These are phyloP conservation scores for Botryotinia narcissicola DNA, from an alignment of 2,329 filamentous ascomycete genomes.

Conservation along the genomic window DNA sequence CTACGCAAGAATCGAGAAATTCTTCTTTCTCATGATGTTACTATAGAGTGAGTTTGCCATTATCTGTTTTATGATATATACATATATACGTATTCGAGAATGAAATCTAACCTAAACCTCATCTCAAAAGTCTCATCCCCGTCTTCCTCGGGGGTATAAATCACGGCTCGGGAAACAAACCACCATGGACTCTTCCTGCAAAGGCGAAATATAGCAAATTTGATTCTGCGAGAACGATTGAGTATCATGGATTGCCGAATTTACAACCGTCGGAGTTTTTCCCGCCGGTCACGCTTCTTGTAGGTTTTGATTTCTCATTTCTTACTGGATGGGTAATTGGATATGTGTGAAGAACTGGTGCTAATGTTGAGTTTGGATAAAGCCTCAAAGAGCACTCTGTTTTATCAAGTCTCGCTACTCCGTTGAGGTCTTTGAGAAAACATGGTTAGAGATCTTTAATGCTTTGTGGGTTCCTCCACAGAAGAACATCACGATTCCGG, in stretches of 20 bases:
- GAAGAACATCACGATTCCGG: constrained; percentile 57
- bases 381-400: constrained; percentile 64
- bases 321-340: background rate
- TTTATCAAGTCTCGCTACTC: constrained; percentile 62
- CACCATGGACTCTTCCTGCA: constrained; percentile 68
- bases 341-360: background rate
- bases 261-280: constrained; percentile 49
- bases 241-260: constrained; percentile 48
- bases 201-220: constrained; percentile 60
- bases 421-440: constrained; percentile 48
- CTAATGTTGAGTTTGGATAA: constrained; percentile 30
- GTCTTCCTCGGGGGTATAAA: constrained; percentile 70
- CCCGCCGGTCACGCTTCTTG: constrained; percentile 53
- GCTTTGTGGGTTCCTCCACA: constrained; percentile 61
- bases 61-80: background rate
- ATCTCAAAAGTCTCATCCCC: constrained; percentile 58
- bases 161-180: constrained; percentile 60
- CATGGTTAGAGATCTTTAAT: constrained; percentile 55
- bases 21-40: constrained; percentile 57
- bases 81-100: background rate
- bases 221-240: constrained; percentile 49
- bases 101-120: constrained; percentile 1
- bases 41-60: constrained; percentile 58
- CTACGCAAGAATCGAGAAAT: constrained; percentile 54
- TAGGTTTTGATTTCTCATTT: constrained; percentile 30